These are phyloP conservation scores for Aspergillus melleus DNA, from an alignment of 2,329 filamentous ascomycete genomes.

Conservation along the genomic window DNA sequence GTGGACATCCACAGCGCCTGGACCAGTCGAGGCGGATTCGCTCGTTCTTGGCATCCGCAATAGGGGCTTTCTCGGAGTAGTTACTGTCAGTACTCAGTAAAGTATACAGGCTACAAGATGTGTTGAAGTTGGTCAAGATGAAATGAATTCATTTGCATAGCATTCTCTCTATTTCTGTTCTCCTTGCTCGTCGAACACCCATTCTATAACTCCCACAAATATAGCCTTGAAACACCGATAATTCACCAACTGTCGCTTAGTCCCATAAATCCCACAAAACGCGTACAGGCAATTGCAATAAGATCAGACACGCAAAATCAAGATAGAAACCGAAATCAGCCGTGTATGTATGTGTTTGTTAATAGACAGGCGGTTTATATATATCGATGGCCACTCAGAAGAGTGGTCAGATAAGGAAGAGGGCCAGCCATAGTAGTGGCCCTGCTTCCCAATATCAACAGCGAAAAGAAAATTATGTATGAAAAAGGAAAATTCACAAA, in stretches of 20 bases:
- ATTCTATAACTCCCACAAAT: background rate
- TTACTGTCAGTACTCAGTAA: too few species aligned
- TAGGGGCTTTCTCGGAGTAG: too few species aligned
- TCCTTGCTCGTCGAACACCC: background rate
- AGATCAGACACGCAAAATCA: background rate
- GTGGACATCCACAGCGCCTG: background rate
- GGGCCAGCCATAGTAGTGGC: background rate
- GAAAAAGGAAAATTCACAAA: slow-evolving; percentile 14
- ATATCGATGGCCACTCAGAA: background rate
- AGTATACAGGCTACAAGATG: too few species aligned
- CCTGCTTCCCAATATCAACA: slow-evolving; percentile 22
- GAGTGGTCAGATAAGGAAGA: background rate
- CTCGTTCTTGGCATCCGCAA: background rate
- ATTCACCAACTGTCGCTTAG: background rate
- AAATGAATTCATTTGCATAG: background rate
- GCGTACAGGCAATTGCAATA: background rate
- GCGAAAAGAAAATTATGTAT: slow-evolving; percentile 18
- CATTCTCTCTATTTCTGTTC: background rate
- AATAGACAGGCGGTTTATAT: slow-evolving; percentile 2
- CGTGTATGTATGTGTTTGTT: slow-evolving; percentile 5
- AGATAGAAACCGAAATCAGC: slow-evolving; percentile 15
- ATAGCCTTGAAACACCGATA: background rate
- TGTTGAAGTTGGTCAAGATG: too few species aligned
- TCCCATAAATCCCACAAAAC: background rate
- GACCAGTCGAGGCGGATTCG: background rate